phyloP scores from a whole-genome alignment of 192 early-diverging fungal species.

The Coemansia asiatica region DNA sequence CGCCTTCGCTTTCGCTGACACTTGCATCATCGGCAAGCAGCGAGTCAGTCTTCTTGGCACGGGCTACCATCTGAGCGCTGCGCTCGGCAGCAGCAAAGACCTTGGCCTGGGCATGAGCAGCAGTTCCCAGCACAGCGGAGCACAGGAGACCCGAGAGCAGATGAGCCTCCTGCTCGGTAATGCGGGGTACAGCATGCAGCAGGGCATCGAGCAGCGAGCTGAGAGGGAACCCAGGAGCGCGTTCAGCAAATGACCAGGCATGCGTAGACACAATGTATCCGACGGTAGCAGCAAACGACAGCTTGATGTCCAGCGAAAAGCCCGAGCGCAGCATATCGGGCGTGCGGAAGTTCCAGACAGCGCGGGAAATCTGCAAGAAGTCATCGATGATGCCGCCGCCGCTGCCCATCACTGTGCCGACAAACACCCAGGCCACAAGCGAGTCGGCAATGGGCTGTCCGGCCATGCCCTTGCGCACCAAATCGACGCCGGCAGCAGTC shows the following conservation, averaged over 20 bases:
- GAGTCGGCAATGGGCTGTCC: conserved; percentile 51
- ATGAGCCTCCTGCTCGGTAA: conserved; percentile 46
- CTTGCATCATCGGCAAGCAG: conserved; percentile 6
- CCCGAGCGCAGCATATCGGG: conserved; percentile 35
- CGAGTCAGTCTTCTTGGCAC: conserved; percentile 41
- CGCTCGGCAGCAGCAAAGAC: conserved; percentile 35
- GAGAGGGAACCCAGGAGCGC: conserved; percentile 38
- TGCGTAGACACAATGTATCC: conserved; percentile 55
- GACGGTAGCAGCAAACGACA: conserved; percentile 45
- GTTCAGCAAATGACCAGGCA: conserved; percentile 52
- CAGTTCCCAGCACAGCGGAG: conserved; percentile 46
- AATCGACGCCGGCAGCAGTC: conserved; percentile 53
- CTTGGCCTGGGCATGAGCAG: conserved; percentile 27
- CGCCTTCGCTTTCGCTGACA: conserved; percentile 9
- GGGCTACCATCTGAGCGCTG: conserved; percentile 11
- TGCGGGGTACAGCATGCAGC: conserved; percentile 39
- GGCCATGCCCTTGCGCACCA: conserved; percentile 46
- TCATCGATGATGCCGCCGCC: conserved; percentile 59
- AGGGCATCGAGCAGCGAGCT: conserved; percentile 33
- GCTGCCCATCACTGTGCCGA: conserved; percentile 54
- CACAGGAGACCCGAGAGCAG: conserved; percentile 46
- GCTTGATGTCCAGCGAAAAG: conserved; percentile 46
- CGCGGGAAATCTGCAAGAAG: conserved; percentile 48
- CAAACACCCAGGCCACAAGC: conserved; percentile 50
- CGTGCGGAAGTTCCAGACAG: conserved; percentile 47